These are phyloP conservation scores for Citrus maxima DNA, from an alignment of 345 rosid species.

Conservation along the genomic window DNA sequence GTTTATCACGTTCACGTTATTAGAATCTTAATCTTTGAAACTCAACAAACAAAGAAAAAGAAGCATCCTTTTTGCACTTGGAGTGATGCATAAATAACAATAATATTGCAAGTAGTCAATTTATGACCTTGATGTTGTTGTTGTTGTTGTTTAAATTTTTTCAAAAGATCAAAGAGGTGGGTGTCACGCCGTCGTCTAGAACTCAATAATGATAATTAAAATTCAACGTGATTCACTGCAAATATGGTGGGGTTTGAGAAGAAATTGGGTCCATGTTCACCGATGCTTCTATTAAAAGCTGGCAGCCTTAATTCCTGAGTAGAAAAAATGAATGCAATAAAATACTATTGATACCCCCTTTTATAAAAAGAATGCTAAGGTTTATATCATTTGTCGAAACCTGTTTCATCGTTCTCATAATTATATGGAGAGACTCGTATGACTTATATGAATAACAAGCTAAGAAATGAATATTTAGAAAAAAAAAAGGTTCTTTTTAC, in stretches of 20 bases:
- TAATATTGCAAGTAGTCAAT: neutral
- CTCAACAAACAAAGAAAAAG: neutral
- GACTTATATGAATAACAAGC: too few species aligned
- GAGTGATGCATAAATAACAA: neutral
- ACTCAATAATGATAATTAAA: neutral
- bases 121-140: neutral
- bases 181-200: neutral
- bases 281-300: neutral
- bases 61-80: neutral
- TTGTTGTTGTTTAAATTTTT: too few species aligned
- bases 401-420: too few species aligned
- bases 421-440: too few species aligned
- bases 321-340: neutral
- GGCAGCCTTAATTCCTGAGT: neutral
- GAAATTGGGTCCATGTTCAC: neutral
- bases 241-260: neutral
- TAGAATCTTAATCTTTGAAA: neutral
- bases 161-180: neutral
- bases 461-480: too few species aligned
- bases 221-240: neutral
- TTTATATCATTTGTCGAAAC: too few species aligned
- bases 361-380: too few species aligned
- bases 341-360: too few species aligned
- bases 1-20: neutral
- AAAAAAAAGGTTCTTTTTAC: too few species aligned